Evolutionary conservation across 495 filamentous ascomycete species (phyloP).

Genomic region (Podospora fimiseda): DNA sequence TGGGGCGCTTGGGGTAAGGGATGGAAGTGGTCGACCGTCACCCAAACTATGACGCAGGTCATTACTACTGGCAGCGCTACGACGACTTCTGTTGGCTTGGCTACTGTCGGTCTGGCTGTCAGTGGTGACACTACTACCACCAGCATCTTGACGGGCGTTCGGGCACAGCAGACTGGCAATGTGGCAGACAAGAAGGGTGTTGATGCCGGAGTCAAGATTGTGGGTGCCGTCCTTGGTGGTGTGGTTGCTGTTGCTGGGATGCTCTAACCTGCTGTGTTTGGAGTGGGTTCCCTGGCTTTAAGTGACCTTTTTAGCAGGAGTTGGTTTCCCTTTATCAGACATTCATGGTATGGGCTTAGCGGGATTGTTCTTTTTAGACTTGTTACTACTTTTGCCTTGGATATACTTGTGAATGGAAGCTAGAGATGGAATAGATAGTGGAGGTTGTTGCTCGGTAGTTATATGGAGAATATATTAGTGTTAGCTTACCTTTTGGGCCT

Average conservation of each 20-base stretch:
- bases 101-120: conserved; percentile 34
- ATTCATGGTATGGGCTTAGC: neutral
- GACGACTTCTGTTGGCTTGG: conserved; percentile 33
- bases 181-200: conserved; percentile 4
- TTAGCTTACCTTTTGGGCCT: too few relatives aligned
- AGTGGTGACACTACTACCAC: conserved; percentile 34
- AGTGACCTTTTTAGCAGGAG: neutral
- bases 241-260: conserved; percentile 35
- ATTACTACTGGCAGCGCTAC: conserved; percentile 30
- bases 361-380: neutral
- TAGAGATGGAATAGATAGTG: too few relatives aligned
- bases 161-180: conserved; percentile 5
- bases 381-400: too few relatives aligned
- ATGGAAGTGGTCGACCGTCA: conserved; percentile 31
- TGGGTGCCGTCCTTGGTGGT: conserved; percentile 33
- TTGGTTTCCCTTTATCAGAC: neutral
- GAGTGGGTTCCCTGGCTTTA: neutral
- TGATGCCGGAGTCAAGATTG: conserved; percentile 29
- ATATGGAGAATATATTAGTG: too few relatives aligned
- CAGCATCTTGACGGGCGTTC: conserved; percentile 11
- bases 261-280: conserved; percentile 21
- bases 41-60: conserved; percentile 28
- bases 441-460: too few relatives aligned
- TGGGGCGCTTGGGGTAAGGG: conserved; percentile 42
- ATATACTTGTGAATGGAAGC: too few relatives aligned